Base-by-base conservation (phyloP, 495 filamentous ascomycete species). In the Penicillium maclennaniae region DNA sequence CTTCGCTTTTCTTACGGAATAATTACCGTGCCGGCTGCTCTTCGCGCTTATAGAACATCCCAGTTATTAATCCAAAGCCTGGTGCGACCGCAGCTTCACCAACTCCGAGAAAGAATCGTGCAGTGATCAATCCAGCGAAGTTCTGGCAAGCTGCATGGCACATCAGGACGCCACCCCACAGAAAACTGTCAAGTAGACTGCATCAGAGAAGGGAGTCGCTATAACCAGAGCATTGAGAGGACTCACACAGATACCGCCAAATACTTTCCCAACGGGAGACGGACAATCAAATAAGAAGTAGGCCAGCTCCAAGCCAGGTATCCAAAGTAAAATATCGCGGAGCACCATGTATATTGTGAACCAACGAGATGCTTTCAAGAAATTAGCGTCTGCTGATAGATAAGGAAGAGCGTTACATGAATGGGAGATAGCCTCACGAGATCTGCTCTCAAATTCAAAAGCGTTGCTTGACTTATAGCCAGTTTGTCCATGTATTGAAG, bases 401-500 rank as follows among this genome's bases (percentile, higher is more conserved):
- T 21, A 3, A 43, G 1, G 10, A 14, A 12, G 6, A 21, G 16
- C 12, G 4, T 23, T 4, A 7, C 7, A 4, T 16, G n/a, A 7
- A 45, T 45, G 23, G 6, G 15, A 20, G 38, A 16, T 15, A 8
- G 27, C 6, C 20, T 17, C 38, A 45, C 49, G 9, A 52, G 21
- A 34, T 52, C 49, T 25, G 37, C 20, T 44, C 27, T 28, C 12
- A 52, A 15, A 19, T 77, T 74, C 67, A 82, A 80, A 20, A 79
- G 58, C 9, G 69, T 73, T 14, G 79, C 73, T 58, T 83, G 81
- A 39, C 77, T 80, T 1, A 83, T 63, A 4, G 80, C 79, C 9
- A 79, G 69, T 49, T 83, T 83, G 62, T 84, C 81, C 60, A 84
- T 77, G 55, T 77, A 82, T 49, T 82, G 78, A 31, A 84, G 60